phyloP scores from a whole-genome alignment of 2,329 filamentous ascomycete species.

The Cladorrhinum sp. region DNA sequence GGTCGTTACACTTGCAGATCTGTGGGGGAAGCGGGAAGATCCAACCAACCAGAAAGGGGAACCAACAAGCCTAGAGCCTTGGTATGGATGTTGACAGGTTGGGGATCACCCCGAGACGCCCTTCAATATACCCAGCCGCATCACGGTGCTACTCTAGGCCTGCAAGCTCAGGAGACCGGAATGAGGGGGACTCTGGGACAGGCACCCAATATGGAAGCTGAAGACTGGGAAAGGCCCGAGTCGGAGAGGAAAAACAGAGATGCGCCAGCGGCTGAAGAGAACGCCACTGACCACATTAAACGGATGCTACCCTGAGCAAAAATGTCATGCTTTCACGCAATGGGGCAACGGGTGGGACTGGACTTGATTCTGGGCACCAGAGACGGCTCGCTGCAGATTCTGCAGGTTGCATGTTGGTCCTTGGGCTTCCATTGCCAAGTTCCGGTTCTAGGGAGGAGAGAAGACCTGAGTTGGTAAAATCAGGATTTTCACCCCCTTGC shows the following conservation, averaged over 20 bases:
- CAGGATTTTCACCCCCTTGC: neutral
- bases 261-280: slow-evolving; percentile 8
- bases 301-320: slow-evolving; percentile 11
- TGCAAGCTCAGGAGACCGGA: neutral
- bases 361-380: neutral
- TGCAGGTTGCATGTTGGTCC: neutral
- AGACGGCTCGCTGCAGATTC: neutral
- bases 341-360: neutral
- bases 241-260: neutral
- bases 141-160: neutral
- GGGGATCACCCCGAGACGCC: slow-evolving; percentile 3
- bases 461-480: neutral
- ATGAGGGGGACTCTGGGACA: neutral
- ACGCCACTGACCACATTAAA: slow-evolving; percentile 17
- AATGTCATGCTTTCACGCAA: slow-evolving; percentile 11
- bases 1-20: slow-evolving; percentile 3
- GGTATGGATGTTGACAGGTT: slow-evolving; percentile 3
- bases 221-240: neutral
- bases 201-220: slow-evolving; percentile 4
- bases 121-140: slow-evolving; percentile 7
- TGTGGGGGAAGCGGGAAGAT: slow-evolving; percentile 7
- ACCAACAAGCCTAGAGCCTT: neutral
- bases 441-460: neutral
- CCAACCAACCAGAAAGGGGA: neutral
- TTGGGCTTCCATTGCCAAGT: neutral